A percentile compares a stretch with the other conserved stretches of the same genome.
Evolutionary conservation across 164 flowering plant genomes (phyloP).

Genomic region (Nymphaea thermarum): DNA sequence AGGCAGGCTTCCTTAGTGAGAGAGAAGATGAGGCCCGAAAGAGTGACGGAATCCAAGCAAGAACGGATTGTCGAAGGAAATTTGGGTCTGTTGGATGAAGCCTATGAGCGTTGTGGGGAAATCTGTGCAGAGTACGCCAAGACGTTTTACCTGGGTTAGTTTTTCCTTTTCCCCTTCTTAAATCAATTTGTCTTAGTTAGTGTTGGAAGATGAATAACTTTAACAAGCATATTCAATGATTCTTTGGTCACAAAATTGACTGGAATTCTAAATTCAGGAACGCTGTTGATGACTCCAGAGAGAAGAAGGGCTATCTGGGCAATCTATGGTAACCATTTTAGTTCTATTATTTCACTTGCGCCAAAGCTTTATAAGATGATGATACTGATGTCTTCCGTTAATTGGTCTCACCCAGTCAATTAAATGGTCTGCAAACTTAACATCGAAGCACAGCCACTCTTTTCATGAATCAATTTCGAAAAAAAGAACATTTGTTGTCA

Average conservation of each 20-base stretch:
- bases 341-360: not conserved
- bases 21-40: slow-evolving; percentile 21
- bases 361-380: not conserved
- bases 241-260: not conserved
- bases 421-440: too few relatives aligned
- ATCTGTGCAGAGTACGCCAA: slow-evolving; percentile 94
- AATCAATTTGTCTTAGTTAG: too few relatives aligned
- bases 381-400: too few relatives aligned
- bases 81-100: slow-evolving; percentile 46
- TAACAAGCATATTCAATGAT: not conserved
- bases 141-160: slow-evolving; percentile 82
- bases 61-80: slow-evolving; percentile 42
- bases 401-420: too few relatives aligned
- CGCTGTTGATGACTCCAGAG: slow-evolving; percentile 80
- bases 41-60: slow-evolving; percentile 35
- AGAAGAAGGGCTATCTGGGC: slow-evolving; percentile 87
- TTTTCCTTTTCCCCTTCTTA: slow-evolving; percentile 3
- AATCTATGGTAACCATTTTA: slow-evolving; percentile 54
- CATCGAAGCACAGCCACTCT: too few relatives aligned
- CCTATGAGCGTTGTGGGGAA: slow-evolving; percentile 84
- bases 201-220: not conserved
- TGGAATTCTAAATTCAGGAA: slow-evolving; percentile 31
- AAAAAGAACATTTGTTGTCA: too few relatives aligned
- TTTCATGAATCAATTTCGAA: too few relatives aligned
- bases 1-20: slow-evolving; percentile 83